A percentile compares a stretch with the other conserved stretches of the same genome.
phyloP scores from a whole-genome alignment of 148 eudicot genomes.

The Chenopodium formosanum region DNA sequence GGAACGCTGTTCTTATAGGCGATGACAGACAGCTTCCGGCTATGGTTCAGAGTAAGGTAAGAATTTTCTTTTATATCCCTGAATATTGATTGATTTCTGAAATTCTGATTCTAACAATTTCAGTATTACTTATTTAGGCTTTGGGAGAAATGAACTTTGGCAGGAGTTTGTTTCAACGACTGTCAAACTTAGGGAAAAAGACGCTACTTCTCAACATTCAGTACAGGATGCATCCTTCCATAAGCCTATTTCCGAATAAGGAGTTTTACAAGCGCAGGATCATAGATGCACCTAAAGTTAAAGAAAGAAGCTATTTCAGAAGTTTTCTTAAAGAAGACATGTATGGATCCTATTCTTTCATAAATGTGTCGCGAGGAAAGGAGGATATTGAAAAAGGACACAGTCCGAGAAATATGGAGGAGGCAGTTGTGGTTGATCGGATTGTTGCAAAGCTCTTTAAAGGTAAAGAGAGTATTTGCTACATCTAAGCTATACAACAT shows the following conservation, averaged over 20 bases:
- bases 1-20: conserved; percentile 49
- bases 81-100: too few relatives aligned
- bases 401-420: conserved; percentile 45
- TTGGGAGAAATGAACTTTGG: conserved; percentile 45
- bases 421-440: conserved; percentile 38
- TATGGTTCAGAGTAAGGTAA: conserved; percentile 47
- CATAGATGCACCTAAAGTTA: conserved; percentile 37
- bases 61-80: too few relatives aligned
- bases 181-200: conserved; percentile 36
- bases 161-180: conserved; percentile 60
- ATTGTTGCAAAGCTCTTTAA: conserved; percentile 44
- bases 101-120: too few relatives aligned
- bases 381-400: conserved; percentile 37
- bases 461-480: conserved; percentile 16
- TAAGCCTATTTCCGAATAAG: conserved; percentile 45
- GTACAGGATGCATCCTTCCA: conserved; percentile 73
- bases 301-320: conserved; percentile 17
- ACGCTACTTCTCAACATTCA: conserved; percentile 54
- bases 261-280: conserved; percentile 40
- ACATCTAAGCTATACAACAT: too few relatives aligned
- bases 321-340: conserved; percentile 24
- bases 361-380: conserved; percentile 39
- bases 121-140: conserved; percentile 13
- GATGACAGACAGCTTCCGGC: conserved; percentile 64
- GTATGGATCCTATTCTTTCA: conserved; percentile 40